These are phyloP conservation scores for Saturnispora halmiae DNA, from an alignment of 805 yeast species.

Conservation along the genomic window DNA sequence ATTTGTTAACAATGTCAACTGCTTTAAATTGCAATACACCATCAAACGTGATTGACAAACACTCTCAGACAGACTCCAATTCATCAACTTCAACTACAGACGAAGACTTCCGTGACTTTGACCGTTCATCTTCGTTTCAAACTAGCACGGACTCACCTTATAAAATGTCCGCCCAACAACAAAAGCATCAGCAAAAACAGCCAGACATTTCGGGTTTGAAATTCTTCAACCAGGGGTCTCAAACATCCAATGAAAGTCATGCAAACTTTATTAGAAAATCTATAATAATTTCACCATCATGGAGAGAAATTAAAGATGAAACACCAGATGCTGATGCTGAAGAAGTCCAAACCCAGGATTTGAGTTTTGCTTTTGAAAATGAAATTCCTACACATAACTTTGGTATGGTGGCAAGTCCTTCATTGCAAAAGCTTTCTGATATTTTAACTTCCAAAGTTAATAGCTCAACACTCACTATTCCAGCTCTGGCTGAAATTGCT, in stretches of 20 bases:
- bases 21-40: not conserved
- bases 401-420: conserved; percentile 30
- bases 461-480: conserved; percentile 7
- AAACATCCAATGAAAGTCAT: conserved; percentile 25
- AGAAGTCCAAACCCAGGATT: conserved; percentile 4
- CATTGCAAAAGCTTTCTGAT: conserved; percentile 28
- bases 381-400: conserved; percentile 27
- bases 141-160: conserved; percentile 29
- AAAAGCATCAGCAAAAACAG: conserved; percentile 1
- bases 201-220: conserved; percentile 11
- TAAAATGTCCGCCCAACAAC: conserved; percentile 4
- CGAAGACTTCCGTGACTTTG: conserved; percentile 26
- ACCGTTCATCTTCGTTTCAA: conserved; percentile 31
- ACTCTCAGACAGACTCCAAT: conserved; percentile 15
- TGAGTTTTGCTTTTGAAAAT: conserved; percentile 4
- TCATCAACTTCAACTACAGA: conserved; percentile 29
- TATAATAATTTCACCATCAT: conserved; percentile 27
- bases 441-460: conserved; percentile 24
- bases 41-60: conserved; percentile 12
- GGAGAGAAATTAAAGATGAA: conserved; percentile 19
- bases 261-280: conserved; percentile 27
- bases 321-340: conserved; percentile 3
- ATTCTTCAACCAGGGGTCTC: conserved; percentile 17
- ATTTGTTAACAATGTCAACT: not conserved
- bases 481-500: conserved; percentile 16